These are phyloP conservation scores for Neolentinus lepideus DNA, from an alignment of 1,284 basidiomycete genomes.

Conservation along the genomic window DNA sequence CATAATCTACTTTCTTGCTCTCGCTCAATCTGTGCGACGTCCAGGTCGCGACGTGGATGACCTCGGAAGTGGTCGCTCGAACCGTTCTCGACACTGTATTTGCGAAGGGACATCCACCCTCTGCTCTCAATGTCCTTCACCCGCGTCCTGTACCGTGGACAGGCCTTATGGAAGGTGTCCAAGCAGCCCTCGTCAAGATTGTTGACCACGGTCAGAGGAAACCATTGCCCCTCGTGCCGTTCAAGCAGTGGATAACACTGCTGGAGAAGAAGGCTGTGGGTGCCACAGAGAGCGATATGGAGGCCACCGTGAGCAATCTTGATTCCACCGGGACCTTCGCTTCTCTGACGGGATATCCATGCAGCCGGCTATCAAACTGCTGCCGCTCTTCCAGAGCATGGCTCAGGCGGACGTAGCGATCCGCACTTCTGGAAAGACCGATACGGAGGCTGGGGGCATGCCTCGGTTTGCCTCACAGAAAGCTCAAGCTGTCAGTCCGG, in stretches of 20 bases:
- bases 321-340: no score
- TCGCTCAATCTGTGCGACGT: no score
- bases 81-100: conserved; percentile 8
- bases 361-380: conserved; percentile 14
- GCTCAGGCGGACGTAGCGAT: not conserved
- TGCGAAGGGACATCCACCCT: conserved; percentile 6
- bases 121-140: conserved; percentile 6
- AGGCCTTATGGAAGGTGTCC: not conserved
- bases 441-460: conserved; percentile 9
- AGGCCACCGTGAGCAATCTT: no score
- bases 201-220: not conserved
- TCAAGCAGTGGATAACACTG: not conserved
- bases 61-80: not conserved
- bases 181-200: not conserved
- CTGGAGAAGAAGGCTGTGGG: conserved; percentile 2
- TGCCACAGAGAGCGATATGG: no score
- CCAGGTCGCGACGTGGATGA: no score
- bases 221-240: not conserved
- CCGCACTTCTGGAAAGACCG: not conserved
- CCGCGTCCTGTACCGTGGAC: not conserved
- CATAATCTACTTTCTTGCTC: no score
- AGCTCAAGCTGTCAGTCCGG: conserved; percentile 7
- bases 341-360: not conserved
- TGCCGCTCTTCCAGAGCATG: conserved; percentile 8
- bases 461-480: conserved; percentile 9